Evolutionary conservation across 495 filamentous ascomycete species (phyloP), one percentile per base, ranked within the genome.

Genomic region (Hypoxylon intermedium): DNA sequence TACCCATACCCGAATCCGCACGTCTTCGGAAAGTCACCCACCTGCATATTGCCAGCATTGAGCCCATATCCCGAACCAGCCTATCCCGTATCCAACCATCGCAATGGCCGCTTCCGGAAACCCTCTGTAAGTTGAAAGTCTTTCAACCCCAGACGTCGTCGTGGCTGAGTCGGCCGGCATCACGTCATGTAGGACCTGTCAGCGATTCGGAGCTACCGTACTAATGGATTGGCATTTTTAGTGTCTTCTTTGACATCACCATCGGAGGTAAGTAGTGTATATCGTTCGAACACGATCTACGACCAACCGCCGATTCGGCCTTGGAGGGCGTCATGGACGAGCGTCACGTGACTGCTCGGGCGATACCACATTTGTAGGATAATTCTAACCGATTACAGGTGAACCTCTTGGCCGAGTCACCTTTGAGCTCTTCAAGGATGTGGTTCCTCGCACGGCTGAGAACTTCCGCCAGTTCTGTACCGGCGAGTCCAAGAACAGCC

Each of bases 381-480:
- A 2, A 18, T 43, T 53, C 62, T 53, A 37, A 52, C 19, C 11
- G 24, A 28, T 15, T 24, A 3, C 44, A 96, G 93, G 92, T 33
- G 92, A 97, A 64, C 85, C 91, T 18, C 84, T 98, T 15, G 95
- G 95, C 54, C 87, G 93, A 24, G 86, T 98, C 60, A 94, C 92
- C 67, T 93, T 98, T 72, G 91, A 97, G 74, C 87, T 98, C 56
- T 97, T 93, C 80, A 85, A 87, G 36, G 81, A 94, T 69, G 77
- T 87, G 6, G 89, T 90, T 0, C 95, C 94, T 24, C 85, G 86
- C 58, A 98, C 94, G 5, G 92, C 93, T 13, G 94, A 97, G 75
- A 98, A 98, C 75, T 97, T 98, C 73, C 89, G 93, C 11, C 91
- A 95, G 70, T 96, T 95, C 76, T 98, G 95, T 75, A 98, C 92